Evolutionary conservation across 495 filamentous ascomycete species (phyloP), one percentile per base, ranked within the genome.

Genomic region (Penicillium chermesinum): DNA sequence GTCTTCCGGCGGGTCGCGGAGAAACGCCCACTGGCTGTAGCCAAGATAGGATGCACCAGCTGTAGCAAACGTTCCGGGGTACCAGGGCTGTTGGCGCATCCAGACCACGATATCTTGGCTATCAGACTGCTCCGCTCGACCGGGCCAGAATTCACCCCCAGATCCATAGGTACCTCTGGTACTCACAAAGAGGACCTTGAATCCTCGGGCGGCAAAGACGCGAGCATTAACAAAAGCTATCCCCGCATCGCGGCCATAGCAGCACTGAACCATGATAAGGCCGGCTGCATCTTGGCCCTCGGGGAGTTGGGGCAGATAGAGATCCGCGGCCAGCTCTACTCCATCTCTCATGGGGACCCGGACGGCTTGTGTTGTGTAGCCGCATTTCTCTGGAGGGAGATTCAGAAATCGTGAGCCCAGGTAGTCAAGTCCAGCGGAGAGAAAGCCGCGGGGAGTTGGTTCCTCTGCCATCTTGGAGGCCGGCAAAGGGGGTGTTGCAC

Each of bases 31-130:
- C 43, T 67, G 63, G 30, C 52, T 53, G 22, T 56, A 67, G 13
- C 59, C 62, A 3, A 65, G 46, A 53, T 65, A 67, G n/a, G 58
- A 62, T 5, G 54, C 32, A 1, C 63, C 64, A 16, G 64, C 16
- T 1, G 59, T 63, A 12, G 59, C 64, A 46, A 67, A 67, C 4
- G 55, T 55, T 15, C 64, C 64, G 7, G 58, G 55, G 47, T 67
- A 67, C 64, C 62, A 65, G 14, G 62, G 32, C 44, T 67, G 64
- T 41, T 58, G 49, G 13, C 62, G 50, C 64, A 67, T 67, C 64
- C 64, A 67, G 6, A 8, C 38, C n/a, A 67, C 54, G n/a, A 65
- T 54, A 41, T 49, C 64, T 20, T 61, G 64, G 12, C 58, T 55
- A 48, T 67, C 62, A 17, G 38, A 40, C 20, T 46, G 18, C 42